phyloP scores from a whole-genome alignment of 2,329 filamentous ascomycete species.

The Dendryphion nanum region DNA sequence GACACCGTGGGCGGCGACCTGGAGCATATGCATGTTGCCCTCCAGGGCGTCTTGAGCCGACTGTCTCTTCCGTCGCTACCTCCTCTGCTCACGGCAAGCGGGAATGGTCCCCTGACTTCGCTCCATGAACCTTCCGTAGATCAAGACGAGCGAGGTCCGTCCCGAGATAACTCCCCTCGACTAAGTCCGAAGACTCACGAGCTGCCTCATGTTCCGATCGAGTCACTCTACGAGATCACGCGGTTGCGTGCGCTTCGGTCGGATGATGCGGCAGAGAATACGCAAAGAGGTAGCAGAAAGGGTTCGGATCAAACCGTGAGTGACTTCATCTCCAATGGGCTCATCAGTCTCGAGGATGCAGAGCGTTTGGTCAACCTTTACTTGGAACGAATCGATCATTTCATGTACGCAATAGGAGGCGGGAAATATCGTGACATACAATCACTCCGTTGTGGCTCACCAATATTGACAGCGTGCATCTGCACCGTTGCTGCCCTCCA shows the following conservation, averaged over 20 bases:
- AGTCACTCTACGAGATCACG: conserved; percentile 51
- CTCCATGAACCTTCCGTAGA: conserved; percentile 25
- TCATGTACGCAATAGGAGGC: conserved; percentile 48
- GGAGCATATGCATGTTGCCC: conserved; percentile 28
- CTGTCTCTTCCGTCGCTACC: conserved; percentile 39
- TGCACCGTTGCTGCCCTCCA: conserved; percentile 60
- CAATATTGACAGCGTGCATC: conserved; percentile 55
- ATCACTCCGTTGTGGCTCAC: conserved; percentile 52
- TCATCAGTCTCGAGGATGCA: conserved; percentile 45
- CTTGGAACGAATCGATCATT: conserved; percentile 46
- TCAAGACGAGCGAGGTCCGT: conserved; percentile 38
- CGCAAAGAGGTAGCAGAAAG: conserved; percentile 5
- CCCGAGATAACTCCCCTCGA: conserved; percentile 31
- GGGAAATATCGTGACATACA: conserved; percentile 46
- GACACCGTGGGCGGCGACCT: conserved; percentile 25
- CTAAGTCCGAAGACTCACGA: conserved; percentile 25
- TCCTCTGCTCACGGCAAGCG: conserved; percentile 28
- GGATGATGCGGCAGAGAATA: conserved; percentile 43
- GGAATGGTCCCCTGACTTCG: conserved; percentile 1
- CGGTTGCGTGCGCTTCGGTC: conserved; percentile 35
- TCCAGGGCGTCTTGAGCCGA: conserved; percentile 44
- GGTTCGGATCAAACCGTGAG: conserved; percentile 15
- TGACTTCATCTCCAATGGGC: conserved; percentile 53
- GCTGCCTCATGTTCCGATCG: conserved; percentile 41
- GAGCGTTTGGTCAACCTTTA: conserved; percentile 44